Base-by-base conservation (phyloP, 495 filamentous ascomycete species). In the Xylaria palmicola region DNA sequence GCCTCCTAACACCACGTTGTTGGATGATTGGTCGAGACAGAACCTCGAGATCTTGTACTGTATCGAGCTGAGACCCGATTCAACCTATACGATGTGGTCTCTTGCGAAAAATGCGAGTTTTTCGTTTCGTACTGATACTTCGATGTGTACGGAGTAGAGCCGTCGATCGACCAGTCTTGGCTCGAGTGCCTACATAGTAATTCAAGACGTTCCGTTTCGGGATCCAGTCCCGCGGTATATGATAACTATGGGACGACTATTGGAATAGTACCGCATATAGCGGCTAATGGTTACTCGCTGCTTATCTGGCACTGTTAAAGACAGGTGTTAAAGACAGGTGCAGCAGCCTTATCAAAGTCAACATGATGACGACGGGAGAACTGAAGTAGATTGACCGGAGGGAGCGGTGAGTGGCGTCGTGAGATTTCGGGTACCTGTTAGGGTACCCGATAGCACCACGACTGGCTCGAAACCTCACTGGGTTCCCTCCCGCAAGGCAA, bases 21-120 rank as follows among this genome's bases (percentile, higher is more conserved):
- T 50, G 32, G 62, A 65, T 65, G 69, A 71, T 71, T 71, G 69
- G 69, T 27, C 41, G 26, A 64, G 44, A 65, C 60, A 34, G 29
- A 54, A 69, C 64, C 48, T 56, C 39, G 57, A 63, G 50, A 50
- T 49, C 22, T 49, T 27, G 50, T 56, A 37, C 29, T 17, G 12
- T 30, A 55, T 34, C 44, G 26, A 56, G 56, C 61, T 50, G 60
- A 63, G 56, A 67, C 55, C 48, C 58, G 45, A 44, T 24, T 12
- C 57, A 20, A 40, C 50, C 27, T 40, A 56, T 32, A 20, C 24
- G 39, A 37, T 32, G 30, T 44, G 22, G 22, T 26, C 22, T 49
- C 2, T 6, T 17, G 39, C 7, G 15, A 39, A 13, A 27, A 17
- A 41, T 5, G 22, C 15, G 15, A 59, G 8, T 9, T 26, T 1